Evolutionary conservation across 768 basidiomycete species (phyloP), one percentile per base, ranked within the genome.

Genomic region (Tylopilus intermedius): DNA sequence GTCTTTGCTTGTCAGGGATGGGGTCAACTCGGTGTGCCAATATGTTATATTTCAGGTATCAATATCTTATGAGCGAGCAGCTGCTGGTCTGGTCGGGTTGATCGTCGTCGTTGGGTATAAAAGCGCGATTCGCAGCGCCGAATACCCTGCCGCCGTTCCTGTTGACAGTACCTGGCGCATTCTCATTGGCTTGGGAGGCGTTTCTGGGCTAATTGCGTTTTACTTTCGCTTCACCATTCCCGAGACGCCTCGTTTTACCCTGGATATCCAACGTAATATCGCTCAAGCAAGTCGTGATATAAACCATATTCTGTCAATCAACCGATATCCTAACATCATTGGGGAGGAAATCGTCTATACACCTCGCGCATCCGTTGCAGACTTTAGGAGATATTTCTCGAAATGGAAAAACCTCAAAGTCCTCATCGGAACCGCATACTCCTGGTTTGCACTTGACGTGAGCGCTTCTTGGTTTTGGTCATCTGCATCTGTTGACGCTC

Each of bases 171-270:
- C 80, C 67, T 94, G 92, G 92, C 85, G 93, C 61, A 72, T 94
- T 45, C 76, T 94, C 62, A 87, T 94, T 68, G 92, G 92, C 59
- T 72, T 94, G 40, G 92, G 92, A 39, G 86, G 84, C 53, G 71
- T 95, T 41, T 90, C 92, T 38, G 92, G 81, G 46, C 73, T 76
- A 40, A 67, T 91, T 47, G 89, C 89, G 14, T 80, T 90, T 47
- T 94, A 90, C 75, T 91, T 88, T 83, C 89, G 92, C 62, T 76
- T 92, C 38, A 93, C 91, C 29, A 91, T 94, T 63, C 90, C 90
- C 11, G 91, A 94, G 69, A 93, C 91, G 1, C 92, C 92, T 27
- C 90, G 92, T 56, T 84, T 78, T 70, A 94, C 90, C 54, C 90
- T 94, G 86, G 91, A 94, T 74, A 80, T 94, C 56, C 87, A 90